Evolutionary conservation across 306 rosid species (phyloP), one percentile per base, ranked within the genome.

Genomic region (Vicia sativa): DNA sequence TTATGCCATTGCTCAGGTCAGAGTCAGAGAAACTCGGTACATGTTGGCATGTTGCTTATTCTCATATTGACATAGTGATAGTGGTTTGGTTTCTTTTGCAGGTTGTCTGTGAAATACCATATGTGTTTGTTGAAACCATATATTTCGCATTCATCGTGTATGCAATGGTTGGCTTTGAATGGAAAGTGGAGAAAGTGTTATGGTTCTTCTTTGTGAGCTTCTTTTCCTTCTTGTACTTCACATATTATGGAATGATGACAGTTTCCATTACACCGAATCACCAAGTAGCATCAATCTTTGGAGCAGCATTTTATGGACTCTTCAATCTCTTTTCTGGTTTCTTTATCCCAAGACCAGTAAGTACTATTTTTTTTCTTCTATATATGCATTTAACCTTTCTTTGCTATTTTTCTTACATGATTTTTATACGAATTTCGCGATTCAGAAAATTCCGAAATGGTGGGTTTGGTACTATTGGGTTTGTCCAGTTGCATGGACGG

Each of bases 381-480:
- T 15, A 46, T 14, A 46, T 15, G 2, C 8, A 34, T 34, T 34
- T 34, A 34, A 34, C 0, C 38, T 34, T 7, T 7, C 28, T 25
- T 34, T 62, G 1, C 10, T 54, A 57, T 71, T 25, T 26, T 29
- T 49, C 57, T 69, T 11, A 80, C 74, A 31, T 50, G 26, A 10
- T 58, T 65, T 5, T 3, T 19, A 1, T 48, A 9, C 42, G 38
- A 62, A 62, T 42, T 55, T 39, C 73, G 35, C 70, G 70, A 77
- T 90, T 83, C 99, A 95, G 99, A 95, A 69, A 82, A 90, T 95
- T 70, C 99, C 99, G 6, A 85, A 85, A 62, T 95, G 95, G 97
- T 95, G 99, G 99, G 52, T 87, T n/a, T 95, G 97, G 99, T 95
- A 95, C 38, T 90, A 85, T 41, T 95, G 96, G 96, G 76, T 88